Percentiles rank a stretch among this genome's conserved stretches.
Evolutionary conservation across 768 basidiomycete species (phyloP).

Genomic region (Boletus coccyginus): DNA sequence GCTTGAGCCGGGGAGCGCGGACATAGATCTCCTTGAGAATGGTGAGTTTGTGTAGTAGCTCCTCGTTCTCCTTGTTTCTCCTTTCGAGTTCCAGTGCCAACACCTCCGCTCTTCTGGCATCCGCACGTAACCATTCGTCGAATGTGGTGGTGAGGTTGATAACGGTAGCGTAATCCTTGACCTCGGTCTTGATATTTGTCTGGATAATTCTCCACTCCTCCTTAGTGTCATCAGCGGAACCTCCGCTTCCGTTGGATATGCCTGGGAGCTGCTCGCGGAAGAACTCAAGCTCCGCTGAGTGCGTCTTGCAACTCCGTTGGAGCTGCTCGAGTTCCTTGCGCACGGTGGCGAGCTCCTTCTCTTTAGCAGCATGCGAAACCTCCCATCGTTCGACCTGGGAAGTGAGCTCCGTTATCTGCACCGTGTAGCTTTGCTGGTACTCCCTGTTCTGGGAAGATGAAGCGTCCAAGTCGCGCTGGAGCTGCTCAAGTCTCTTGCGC

Average conservation of each 20-base stretch:
- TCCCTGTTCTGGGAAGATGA: neutral
- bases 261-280: neutral
- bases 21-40: conserved; percentile 9
- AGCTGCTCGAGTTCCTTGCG: neutral
- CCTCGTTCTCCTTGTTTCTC: conserved; percentile 9
- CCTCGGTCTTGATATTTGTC: neutral
- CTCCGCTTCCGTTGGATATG: too few species aligned
- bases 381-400: neutral
- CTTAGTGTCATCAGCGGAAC: too few species aligned
- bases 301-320: neutral
- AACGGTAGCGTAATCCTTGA: neutral
- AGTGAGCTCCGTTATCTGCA: neutral
- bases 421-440: neutral
- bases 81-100: neutral
- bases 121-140: conserved; percentile 8
- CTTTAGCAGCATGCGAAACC: neutral
- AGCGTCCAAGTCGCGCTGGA: neutral
- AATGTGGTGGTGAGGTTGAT: conserved; percentile 7
- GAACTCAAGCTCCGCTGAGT: neutral
- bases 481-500: neutral
- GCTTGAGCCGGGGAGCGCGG: conserved; percentile 1
- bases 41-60: neutral
- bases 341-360: neutral
- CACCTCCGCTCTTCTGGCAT: conserved; percentile 2
- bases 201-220: too few species aligned